Percentiles rank a stretch among this genome's conserved stretches.
Conservation (phyloP, 257 asterid genomes). For the Mitragyna speciosa region DNA sequence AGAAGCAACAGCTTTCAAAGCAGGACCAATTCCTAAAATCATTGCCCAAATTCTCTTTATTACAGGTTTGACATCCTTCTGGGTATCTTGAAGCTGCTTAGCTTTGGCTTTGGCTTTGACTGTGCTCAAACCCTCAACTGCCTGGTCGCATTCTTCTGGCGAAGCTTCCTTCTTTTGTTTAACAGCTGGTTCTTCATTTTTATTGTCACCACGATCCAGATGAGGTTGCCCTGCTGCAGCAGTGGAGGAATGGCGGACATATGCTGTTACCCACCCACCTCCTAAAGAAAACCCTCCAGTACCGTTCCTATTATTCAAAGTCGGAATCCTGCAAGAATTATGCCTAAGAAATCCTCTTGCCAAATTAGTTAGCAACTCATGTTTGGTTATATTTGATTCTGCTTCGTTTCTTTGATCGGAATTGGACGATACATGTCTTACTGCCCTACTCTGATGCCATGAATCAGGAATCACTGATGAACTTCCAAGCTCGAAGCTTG, state of each 20-base stretch:
- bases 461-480: conserved; percentile 38
- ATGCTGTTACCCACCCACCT: conserved; percentile 44
- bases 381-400: conserved; percentile 30
- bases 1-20: conserved; percentile 81
- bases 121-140: conserved; percentile 88
- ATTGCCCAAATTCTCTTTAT: conserved; percentile 73
- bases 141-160: conserved; percentile 97
- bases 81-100: conserved; percentile 78
- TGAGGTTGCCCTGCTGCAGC: conserved; percentile 69
- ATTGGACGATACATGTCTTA: conserved; percentile 37
- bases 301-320: conserved; percentile 35
- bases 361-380: conserved; percentile 22
- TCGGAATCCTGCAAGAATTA: conserved; percentile 31
- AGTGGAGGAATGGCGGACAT: conserved; percentile 53
- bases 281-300: conserved; percentile 45
- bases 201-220: conserved; percentile 45
- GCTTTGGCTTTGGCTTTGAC: conserved; percentile 91
- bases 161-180: conserved; percentile 90
- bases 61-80: conserved; percentile 50
- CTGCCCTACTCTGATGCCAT: conserved; percentile 38
- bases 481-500: conserved; percentile 46
- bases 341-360: conserved; percentile 27
- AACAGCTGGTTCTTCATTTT: conserved; percentile 48
- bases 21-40: conserved; percentile 92
- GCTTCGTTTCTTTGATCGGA: conserved; percentile 33